Evolutionary conservation across 1,284 basidiomycete species (phyloP).

Genomic region (Cerrena zonata): DNA sequence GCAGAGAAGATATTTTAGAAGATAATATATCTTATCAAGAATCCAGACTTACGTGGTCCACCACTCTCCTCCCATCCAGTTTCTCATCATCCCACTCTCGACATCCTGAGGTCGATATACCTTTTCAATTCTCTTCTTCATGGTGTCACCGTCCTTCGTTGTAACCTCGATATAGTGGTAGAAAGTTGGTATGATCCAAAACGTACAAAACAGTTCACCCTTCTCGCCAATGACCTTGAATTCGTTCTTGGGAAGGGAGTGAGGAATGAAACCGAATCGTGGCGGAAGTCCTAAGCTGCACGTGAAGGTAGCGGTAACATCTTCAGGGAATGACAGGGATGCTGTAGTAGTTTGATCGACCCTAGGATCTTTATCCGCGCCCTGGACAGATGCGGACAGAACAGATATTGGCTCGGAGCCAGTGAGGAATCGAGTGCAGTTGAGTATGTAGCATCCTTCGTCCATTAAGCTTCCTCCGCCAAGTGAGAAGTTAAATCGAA

Average conservation of each 20-base stretch:
- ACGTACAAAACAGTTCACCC: slow-evolving; percentile 9
- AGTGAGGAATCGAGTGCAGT: slow-evolving; percentile 7
- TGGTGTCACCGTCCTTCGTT: slow-evolving; percentile 1
- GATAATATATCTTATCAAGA: too few species aligned
- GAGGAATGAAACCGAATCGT: slow-evolving; percentile 8
- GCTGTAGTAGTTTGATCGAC: slow-evolving; percentile 12
- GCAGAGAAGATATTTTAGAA: too few species aligned
- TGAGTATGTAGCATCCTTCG: slow-evolving; percentile 41
- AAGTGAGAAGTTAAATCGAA: slow-evolving; percentile 51
- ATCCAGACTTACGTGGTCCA: slow-evolving; percentile 17
- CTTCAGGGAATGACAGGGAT: slow-evolving; percentile 11
- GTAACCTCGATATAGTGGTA: slow-evolving; percentile 14
- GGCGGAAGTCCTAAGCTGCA: slow-evolving; percentile 5
- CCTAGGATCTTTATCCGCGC: not conserved
- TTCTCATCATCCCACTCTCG: not conserved
- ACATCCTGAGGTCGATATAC: not conserved
- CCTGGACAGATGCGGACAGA: not conserved
- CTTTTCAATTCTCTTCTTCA: slow-evolving; percentile 3
- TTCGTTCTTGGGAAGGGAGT: slow-evolving; percentile 3
- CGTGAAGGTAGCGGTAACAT: slow-evolving; percentile 9
- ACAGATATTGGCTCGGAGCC: slow-evolving; percentile 7
- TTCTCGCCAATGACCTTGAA: slow-evolving; percentile 8
- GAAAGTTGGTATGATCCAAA: slow-evolving; percentile 11
- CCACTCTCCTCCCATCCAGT: slow-evolving; percentile 14
- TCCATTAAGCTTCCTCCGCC: slow-evolving; percentile 70